Conservation (phyloP, 2,329 filamentous ascomycete species). For the Scolecobasidium constrictum region DNA sequence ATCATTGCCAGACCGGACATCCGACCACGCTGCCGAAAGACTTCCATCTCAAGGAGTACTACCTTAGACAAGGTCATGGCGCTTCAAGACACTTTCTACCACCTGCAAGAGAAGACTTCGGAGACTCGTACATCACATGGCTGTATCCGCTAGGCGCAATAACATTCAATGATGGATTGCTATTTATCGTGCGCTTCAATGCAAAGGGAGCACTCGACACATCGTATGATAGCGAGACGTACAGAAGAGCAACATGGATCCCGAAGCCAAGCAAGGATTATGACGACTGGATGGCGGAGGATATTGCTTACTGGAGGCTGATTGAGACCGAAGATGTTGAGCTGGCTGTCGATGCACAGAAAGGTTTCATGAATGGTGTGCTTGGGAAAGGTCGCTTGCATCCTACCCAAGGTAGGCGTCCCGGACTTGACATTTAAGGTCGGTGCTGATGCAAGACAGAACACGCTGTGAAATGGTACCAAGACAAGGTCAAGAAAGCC, state of each 20-base stretch:
- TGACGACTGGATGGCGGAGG: background rate
- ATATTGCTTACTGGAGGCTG: slow-evolving; percentile 1
- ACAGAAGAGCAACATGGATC: background rate
- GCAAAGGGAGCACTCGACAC: background rate
- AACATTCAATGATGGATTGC: background rate
- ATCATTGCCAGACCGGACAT: background rate
- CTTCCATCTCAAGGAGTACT: background rate
- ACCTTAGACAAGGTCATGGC: background rate
- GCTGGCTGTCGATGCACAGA: slow-evolving; percentile 1
- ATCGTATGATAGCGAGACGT: background rate
- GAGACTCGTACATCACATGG: background rate
- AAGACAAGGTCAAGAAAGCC: background rate
- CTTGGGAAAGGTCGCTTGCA: background rate
- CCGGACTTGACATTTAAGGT: background rate
- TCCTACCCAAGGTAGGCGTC: background rate
- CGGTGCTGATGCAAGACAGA: background rate
- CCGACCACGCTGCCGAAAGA: background rate
- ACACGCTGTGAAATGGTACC: slow-evolving; percentile 1
- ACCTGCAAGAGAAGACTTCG: background rate
- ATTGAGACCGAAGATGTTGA: slow-evolving; percentile 1
- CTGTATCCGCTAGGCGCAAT: background rate
- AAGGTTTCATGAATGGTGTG: background rate
- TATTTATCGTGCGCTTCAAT: background rate
- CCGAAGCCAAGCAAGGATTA: background rate
- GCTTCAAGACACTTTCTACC: background rate